phyloP scores from a whole-genome alignment of 2,329 filamentous ascomycete genomes.

The Pestalotiopsis sp. region DNA sequence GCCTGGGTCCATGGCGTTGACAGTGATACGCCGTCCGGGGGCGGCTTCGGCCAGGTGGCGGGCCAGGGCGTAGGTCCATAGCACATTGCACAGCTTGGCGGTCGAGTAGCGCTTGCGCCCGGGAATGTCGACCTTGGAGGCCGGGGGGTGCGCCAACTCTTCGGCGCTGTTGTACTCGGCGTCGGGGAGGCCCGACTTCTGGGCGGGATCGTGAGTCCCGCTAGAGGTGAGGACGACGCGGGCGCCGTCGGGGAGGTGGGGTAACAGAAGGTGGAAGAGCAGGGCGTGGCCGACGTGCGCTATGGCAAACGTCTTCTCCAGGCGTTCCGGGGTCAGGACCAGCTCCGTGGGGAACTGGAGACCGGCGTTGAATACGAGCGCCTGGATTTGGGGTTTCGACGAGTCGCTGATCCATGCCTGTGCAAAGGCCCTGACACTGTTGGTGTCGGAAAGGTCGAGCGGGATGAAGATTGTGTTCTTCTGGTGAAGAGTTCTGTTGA shows the following conservation, averaged over 20 bases:
- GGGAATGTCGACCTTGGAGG: constrained; percentile 23
- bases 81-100: constrained; percentile 49
- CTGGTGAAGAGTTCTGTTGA: constrained; percentile 43
- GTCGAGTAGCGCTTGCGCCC: constrained; percentile 45
- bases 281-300: constrained; percentile 54
- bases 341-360: constrained; percentile 43
- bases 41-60: constrained; percentile 31
- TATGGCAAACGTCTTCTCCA: constrained; percentile 52
- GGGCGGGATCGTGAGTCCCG: constrained; percentile 49
- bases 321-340: constrained; percentile 39
- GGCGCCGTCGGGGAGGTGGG: constrained; percentile 38
- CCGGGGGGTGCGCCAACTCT: constrained; percentile 43
- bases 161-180: constrained; percentile 45
- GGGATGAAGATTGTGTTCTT: constrained; percentile 42
- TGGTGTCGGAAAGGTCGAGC: constrained; percentile 43
- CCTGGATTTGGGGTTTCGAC: constrained; percentile 41
- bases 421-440: constrained; percentile 47
- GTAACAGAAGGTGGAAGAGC: constrained; percentile 48
- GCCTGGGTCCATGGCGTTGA: constrained; percentile 47
- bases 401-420: constrained; percentile 32
- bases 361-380: constrained; percentile 49
- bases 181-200: constrained; percentile 34
- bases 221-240: constrained; percentile 48
- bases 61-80: constrained; percentile 51
- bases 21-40: constrained; percentile 33